Evolutionary conservation across 768 basidiomycete genomes (phyloP), one percentile per base, ranked within the genome.

Genomic region (Lactifluus piperatus): DNA sequence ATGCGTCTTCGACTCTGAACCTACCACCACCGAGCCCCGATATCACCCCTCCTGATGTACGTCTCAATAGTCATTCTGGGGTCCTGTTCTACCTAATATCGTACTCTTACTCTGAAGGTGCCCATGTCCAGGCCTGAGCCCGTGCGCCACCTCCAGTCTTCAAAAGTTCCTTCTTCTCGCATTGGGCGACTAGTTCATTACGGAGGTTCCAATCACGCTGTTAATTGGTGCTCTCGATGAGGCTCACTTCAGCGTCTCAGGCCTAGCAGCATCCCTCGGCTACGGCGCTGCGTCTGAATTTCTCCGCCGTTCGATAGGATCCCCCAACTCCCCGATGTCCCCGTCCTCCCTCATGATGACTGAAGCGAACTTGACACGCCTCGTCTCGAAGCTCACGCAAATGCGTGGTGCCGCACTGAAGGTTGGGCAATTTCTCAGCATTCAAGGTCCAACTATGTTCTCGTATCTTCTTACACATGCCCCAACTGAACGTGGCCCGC

Each of bases 331-430:
- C 4, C 66, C 71, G 5, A 67, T 71, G 13, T 60, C 67, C 0
- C 51, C 56, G 13, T 72, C 81, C 3, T 81, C 86, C 1, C 69
- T 94, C 5, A 84, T 97, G 71, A 83, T 97, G 83, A 90, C 87
- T 2, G 94, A 97, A 70, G 86, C 87, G 7, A 98, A 98, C 68
- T 79, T 97, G 56, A 84, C 84, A 51, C 81, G 94, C 2, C 78
- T 99, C 0, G 97, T 98, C 1, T 83, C 85, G 2, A 97, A 95
- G 66, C 77, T 99, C n/a, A 86, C 91, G 0, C 82, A 87, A 69
- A 98, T 99, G 97, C 78, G 94, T 14, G 95, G 95, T 0, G 97
- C 97, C 0, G 97, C 97, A 1, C 76, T 99, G 60, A 98, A 99
- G 72, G 74, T 98, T 2, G 97, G 97, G 0, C 97, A 98, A 68